Evolutionary conservation across 108 stramenopile species (phyloP).

Genomic region (Skeletonema menzelii): DNA sequence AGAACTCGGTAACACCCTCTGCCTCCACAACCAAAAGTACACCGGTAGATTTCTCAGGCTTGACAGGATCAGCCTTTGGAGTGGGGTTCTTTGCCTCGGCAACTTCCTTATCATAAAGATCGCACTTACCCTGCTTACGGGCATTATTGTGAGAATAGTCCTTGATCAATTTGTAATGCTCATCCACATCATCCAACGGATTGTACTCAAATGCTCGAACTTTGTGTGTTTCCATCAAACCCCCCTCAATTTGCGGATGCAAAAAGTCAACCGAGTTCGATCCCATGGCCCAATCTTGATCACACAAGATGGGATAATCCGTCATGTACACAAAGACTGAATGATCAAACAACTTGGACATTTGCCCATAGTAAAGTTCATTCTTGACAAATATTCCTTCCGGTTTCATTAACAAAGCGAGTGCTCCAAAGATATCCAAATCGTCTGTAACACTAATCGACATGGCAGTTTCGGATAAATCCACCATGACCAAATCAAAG

Average conservation of each 20-base stretch:
- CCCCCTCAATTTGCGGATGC: conserved; percentile 40
- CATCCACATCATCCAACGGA: conserved; percentile 52
- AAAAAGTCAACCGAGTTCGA: conserved; percentile 75
- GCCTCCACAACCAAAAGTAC: conserved; percentile 74
- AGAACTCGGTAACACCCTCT: conserved; percentile 43
- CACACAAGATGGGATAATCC: conserved; percentile 70
- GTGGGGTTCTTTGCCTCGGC: conserved; percentile 17
- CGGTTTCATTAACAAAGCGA: conserved; percentile 72
- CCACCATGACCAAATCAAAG: conserved; percentile 87
- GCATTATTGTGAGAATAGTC: conserved; percentile 68
- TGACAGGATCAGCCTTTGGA: conserved; percentile 27
- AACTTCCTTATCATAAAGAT: conserved; percentile 41
- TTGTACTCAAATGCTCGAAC: conserved; percentile 37
- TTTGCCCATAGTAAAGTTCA: conserved; percentile 71
- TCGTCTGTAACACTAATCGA: conserved; percentile 68
- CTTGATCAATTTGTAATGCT: conserved; percentile 61
- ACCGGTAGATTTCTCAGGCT: conserved; percentile 63
- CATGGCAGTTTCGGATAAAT: conserved; percentile 83
- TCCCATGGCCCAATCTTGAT: conserved; percentile 75
- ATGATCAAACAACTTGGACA: conserved; percentile 70
- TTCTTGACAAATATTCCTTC: conserved; percentile 89
- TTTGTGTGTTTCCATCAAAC: conserved; percentile 28
- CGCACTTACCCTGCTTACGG: conserved; percentile 35
- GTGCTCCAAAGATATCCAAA: conserved; percentile 76
- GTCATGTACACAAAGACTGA: conserved; percentile 51